Evolutionary conservation across 2,329 filamentous ascomycete species (phyloP).

Genomic region (Atkinsonella hypoxylon): DNA sequence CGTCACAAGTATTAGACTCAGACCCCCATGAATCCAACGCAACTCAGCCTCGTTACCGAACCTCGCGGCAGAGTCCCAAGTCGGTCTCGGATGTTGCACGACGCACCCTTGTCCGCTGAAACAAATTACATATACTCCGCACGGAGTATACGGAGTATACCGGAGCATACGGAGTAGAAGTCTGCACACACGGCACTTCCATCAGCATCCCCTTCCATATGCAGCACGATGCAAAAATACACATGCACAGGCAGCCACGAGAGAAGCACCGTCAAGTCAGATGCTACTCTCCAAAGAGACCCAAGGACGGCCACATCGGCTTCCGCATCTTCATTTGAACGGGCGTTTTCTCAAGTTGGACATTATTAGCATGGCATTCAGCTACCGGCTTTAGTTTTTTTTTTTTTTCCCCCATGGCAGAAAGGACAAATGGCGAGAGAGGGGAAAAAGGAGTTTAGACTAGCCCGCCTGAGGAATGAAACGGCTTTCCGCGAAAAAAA

Average conservation of each 20-base stretch:
- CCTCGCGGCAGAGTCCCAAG: not conserved
- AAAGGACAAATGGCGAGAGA: too few species aligned
- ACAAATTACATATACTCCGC: too few species aligned
- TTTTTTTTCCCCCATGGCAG: too few species aligned
- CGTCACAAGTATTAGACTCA: not conserved
- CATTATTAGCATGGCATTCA: not conserved
- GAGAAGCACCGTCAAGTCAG: not conserved
- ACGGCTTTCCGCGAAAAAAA: not conserved
- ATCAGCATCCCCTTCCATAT: not conserved
- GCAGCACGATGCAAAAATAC: not conserved
- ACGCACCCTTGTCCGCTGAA: too few species aligned
- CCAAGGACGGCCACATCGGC: not conserved
- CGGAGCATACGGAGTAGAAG: not conserved
- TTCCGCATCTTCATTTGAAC: not conserved
- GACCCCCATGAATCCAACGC: not conserved
- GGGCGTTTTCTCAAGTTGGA: not conserved
- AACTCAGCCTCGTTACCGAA: too few species aligned
- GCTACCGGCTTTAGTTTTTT: not conserved
- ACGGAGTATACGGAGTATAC: too few species aligned
- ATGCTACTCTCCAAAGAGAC: not conserved
- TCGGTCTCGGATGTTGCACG: not conserved
- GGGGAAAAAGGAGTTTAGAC: not conserved
- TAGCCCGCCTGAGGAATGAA: not conserved
- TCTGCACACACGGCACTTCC: not conserved
- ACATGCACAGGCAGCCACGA: not conserved